A percentile compares a stretch with the other conserved stretches of the same genome.
These are phyloP conservation scores for Circinella minor DNA, from an alignment of 371 early-diverging fungal species.

Conservation along the genomic window DNA sequence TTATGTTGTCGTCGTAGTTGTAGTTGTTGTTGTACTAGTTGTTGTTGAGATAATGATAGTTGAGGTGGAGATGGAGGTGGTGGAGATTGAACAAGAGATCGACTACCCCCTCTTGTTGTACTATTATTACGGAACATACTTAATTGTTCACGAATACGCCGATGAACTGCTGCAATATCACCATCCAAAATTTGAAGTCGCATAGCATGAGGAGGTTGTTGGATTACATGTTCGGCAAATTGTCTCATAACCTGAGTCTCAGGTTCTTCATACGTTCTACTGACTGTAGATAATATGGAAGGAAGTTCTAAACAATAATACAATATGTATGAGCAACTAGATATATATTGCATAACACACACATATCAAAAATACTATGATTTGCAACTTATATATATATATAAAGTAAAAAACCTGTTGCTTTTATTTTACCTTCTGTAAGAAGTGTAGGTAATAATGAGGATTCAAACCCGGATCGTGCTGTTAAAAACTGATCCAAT, in stretches of 20 bases:
- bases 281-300: constrained; percentile 26
- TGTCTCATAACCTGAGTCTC: constrained; percentile 17
- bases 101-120: neutral
- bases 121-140: constrained; percentile 18
- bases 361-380: too few relatives aligned
- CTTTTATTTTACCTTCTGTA: constrained; percentile 28
- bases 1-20: too few relatives aligned
- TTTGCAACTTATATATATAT: neutral
- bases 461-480: constrained; percentile 31
- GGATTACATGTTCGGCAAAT: constrained; percentile 35
- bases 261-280: constrained; percentile 8
- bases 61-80: neutral
- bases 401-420: neutral
- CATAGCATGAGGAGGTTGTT: constrained; percentile 38
- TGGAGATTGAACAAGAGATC: constrained; percentile 15
- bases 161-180: constrained; percentile 37
- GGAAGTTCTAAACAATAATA: constrained; percentile 29
- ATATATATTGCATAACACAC: too few relatives aligned
- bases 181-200: constrained; percentile 33
- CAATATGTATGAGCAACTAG: neutral
- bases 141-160: constrained; percentile 41
- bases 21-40: too few relatives aligned
- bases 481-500: constrained; percentile 42
- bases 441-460: constrained; percentile 33
- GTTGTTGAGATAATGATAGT: too few relatives aligned